Evolutionary conservation across 352 stramenopile genomes (phyloP), one percentile per base, ranked within the genome.

Genomic region (Phytophthora pistaciae): DNA sequence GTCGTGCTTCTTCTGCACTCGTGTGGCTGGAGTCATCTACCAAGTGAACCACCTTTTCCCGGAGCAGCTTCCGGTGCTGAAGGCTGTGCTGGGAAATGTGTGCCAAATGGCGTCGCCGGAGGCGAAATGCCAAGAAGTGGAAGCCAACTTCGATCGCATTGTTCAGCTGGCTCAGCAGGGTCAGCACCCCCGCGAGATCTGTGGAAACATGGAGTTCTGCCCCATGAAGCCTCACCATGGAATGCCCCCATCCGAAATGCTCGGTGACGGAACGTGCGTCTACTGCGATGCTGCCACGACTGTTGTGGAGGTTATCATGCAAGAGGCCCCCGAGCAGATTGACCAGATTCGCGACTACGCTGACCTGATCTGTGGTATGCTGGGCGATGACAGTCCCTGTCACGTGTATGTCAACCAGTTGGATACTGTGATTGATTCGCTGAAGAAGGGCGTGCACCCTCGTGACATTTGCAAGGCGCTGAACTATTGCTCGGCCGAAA

Each of bases 211-310:
- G 6, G 67, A 70, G 3, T 80, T 91, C 58, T 93, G 84, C 56
- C 71, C 68, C 40, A 70, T 67, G 44, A 56, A 70, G 6, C 7
- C 46, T 9, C 20, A n/a, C 11, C 27, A 10, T 74, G 60, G 27
- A 8, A 57, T 64, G 33, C 5, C 18, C 11, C 38, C 57, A 42
- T 62, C 25, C 18, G 42, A 6, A 10, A 63, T 68, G 42, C 8
- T 27, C 38, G 54, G 54, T 44, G 56, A 58, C 48, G 75, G 79
- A 54, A 75, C 70, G 23, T 92, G 84, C 62, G 75, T 85, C 27
- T 92, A 92, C 59, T 92, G 84, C 56, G 84, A 92, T 40, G 78
- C 64, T 33, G 72, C 80, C 25, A 87, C 79, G 20, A 89, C 79
- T 33, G 31, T 85, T 38, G 56, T 85, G 20, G 68, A 89, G 46